phyloP scores from a whole-genome alignment of 306 rosid species.

The Potentilla sterilis region DNA sequence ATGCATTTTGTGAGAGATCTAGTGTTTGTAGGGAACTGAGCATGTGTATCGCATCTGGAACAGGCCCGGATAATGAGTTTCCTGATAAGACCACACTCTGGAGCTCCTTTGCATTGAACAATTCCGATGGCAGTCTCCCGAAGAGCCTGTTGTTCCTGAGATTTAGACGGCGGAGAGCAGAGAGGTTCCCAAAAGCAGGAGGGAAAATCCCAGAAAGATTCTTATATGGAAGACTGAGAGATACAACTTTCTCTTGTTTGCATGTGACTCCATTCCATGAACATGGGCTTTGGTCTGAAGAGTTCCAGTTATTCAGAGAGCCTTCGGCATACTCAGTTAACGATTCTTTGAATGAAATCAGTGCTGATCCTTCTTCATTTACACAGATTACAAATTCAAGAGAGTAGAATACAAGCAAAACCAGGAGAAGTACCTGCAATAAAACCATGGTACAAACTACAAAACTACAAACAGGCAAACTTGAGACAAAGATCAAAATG shows the following conservation, averaged over 20 bases:
- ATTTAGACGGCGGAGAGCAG: constrained; percentile 25
- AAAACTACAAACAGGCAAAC: neutral
- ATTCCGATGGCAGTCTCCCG: constrained; percentile 48
- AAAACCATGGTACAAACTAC: constrained; percentile 16
- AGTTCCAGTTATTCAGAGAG: constrained; percentile 27
- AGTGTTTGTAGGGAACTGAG: constrained; percentile 74
- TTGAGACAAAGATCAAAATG: neutral
- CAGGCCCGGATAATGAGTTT: constrained; percentile 75
- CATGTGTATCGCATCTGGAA: constrained; percentile 67
- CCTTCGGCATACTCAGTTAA: neutral
- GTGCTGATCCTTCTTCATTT: constrained; percentile 32
- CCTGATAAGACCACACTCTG: constrained; percentile 89
- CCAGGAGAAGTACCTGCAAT: constrained; percentile 18
- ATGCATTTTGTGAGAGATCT: constrained; percentile 73
- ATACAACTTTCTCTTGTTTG: constrained; percentile 23
- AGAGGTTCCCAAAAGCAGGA: constrained; percentile 29
- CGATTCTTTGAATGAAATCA: constrained; percentile 29
- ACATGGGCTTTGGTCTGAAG: constrained; percentile 32
- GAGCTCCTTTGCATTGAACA: constrained; percentile 67
- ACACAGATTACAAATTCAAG: constrained; percentile 18
- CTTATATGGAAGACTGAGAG: constrained; percentile 20
- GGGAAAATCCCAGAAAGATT: constrained; percentile 29
- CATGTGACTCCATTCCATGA: constrained; percentile 35
- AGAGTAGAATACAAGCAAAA: constrained; percentile 24
- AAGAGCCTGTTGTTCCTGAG: constrained; percentile 23